phyloP scores from a whole-genome alignment of 108 stramenopile genomes.

The Nitzschia putrida region DNA sequence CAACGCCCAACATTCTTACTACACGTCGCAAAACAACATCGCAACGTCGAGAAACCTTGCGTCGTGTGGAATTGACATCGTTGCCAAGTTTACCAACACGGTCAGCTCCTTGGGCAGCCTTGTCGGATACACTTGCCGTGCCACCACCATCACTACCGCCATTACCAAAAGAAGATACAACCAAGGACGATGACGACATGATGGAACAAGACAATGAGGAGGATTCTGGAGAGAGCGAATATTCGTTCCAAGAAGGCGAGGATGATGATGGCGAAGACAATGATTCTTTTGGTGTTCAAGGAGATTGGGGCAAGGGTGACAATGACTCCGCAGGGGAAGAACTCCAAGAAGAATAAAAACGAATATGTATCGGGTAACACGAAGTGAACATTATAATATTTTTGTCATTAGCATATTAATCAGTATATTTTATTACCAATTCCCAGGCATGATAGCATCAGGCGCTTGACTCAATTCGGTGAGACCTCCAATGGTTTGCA shows the following conservation, averaged over 20 bases:
- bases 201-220: not conserved
- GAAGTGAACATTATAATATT: no score
- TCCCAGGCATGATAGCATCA: conserved; percentile 50
- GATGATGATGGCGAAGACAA: not conserved
- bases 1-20: no score
- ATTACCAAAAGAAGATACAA: not conserved
- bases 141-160: not conserved
- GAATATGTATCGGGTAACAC: no score
- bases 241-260: no score
- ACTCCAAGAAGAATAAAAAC: no score
- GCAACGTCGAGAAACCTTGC: not conserved
- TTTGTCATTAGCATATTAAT: no score
- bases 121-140: not conserved
- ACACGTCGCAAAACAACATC: not conserved
- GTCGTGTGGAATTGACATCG: no score
- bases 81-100: no score
- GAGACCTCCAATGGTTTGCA: conserved; percentile 26
- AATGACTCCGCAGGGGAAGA: no score
- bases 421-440: no score
- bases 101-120: not conserved
- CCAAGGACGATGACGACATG: not conserved
- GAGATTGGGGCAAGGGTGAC: no score
- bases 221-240: no score
- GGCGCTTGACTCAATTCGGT: conserved; percentile 40
- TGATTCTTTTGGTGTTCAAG: not conserved